Conservation (phyloP, 1,284 basidiomycete species). For the Pholiota adiposa region DNA sequence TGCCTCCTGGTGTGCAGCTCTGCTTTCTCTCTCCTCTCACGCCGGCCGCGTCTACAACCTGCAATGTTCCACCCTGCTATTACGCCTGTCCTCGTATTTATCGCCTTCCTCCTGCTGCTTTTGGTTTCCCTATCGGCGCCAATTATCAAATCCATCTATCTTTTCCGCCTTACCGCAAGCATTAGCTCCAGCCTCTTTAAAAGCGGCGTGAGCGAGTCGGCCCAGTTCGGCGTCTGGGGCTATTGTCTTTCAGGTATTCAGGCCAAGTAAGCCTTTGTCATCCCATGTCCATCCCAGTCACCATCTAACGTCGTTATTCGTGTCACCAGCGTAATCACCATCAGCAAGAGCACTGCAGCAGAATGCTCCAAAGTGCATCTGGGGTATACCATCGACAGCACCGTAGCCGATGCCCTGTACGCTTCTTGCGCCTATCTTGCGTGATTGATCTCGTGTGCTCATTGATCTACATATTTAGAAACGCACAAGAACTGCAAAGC, state of each 20-base stretch:
- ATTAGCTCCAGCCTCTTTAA: slow-evolving; percentile 37
- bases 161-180: slow-evolving; percentile 50
- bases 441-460: slow-evolving; percentile 16
- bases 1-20: neutral
- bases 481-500: slow-evolving; percentile 39
- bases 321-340: slow-evolving; percentile 42
- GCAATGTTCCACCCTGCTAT: slow-evolving; percentile 40
- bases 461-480: slow-evolving; percentile 27
- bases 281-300: slow-evolving; percentile 1
- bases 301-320: slow-evolving; percentile 11
- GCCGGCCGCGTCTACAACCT: slow-evolving; percentile 16
- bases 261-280: slow-evolving; percentile 42
- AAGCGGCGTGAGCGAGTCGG: slow-evolving; percentile 40
- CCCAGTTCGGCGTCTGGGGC: slow-evolving; percentile 62
- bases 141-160: slow-evolving; percentile 58
- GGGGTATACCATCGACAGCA: slow-evolving; percentile 56
- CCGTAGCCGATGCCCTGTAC: slow-evolving; percentile 48
- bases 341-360: slow-evolving; percentile 38
- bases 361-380: slow-evolving; percentile 50
- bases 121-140: slow-evolving; percentile 62
- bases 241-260: slow-evolving; percentile 56
- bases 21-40: neutral
- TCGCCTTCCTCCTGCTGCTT: slow-evolving; percentile 58
- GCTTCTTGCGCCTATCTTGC: slow-evolving; percentile 24
- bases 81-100: slow-evolving; percentile 48